A percentile compares a stretch with the other conserved stretches of the same genome.
phyloP scores from a whole-genome alignment of 2,329 filamentous ascomycete species.

The Cytospora leucostoma region DNA sequence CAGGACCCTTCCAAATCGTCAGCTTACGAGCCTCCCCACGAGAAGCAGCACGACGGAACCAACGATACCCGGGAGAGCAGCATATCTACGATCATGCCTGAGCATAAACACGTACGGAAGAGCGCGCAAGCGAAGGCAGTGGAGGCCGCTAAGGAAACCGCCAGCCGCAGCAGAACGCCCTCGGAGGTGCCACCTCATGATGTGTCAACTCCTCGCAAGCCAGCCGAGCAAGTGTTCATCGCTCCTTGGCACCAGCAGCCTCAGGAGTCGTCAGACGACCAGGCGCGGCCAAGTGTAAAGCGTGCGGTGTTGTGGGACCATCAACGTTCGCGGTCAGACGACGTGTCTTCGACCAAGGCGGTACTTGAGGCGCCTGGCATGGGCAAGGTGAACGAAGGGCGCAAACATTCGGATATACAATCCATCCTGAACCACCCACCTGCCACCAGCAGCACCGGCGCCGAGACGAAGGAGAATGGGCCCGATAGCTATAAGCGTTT shows the following conservation, averaged over 20 bases:
- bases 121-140: slow-evolving; percentile 24
- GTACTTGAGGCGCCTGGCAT: slow-evolving; percentile 4
- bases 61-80: background rate
- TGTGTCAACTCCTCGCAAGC: background rate
- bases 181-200: slow-evolving; percentile 20
- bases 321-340: slow-evolving; percentile 23
- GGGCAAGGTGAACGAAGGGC: slow-evolving; percentile 8
- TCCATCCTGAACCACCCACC: slow-evolving; percentile 11
- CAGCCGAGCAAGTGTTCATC: no score
- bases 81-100: slow-evolving; percentile 5
- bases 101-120: slow-evolving; percentile 18
- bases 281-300: background rate
- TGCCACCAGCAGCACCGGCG: background rate
- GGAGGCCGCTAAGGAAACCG: slow-evolving; percentile 21
- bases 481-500: slow-evolving; percentile 21
- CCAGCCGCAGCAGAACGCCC: slow-evolving; percentile 22
- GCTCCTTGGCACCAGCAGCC: background rate
- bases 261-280: background rate
- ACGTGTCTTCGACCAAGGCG: slow-evolving; percentile 3
- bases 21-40: background rate
- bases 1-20: background rate
- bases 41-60: background rate
- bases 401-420: slow-evolving; percentile 10
- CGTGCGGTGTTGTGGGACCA: slow-evolving; percentile 12
- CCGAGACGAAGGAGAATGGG: background rate